Evolutionary conservation across 129 eudicot genomes (phyloP), one percentile per base, ranked within the genome.

Genomic region (Centrapalus pauciflorus): DNA sequence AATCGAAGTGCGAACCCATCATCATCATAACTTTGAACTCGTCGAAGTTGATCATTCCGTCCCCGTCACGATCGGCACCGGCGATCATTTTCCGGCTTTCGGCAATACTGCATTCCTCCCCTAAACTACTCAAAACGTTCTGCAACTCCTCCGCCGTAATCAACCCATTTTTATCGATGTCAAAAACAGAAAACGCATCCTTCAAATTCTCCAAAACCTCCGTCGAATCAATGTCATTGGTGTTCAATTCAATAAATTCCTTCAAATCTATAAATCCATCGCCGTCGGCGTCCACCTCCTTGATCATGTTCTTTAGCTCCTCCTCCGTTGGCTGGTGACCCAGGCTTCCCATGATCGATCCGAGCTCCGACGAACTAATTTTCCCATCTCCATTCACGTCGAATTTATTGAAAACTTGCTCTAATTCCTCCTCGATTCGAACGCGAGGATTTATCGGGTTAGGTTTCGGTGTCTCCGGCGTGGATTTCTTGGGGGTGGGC

Each of bases 1-100:
- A 59, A 63, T 88, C 88, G 10, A 80, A 76, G 1, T 79, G 75
- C 2, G 87, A 67, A 7, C 96, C 96, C 67, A 3, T 64, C 65
- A 69, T 82, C 96, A 89, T 89, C 96, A 89, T 89, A 37, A 78
- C 93, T 72, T 83, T 89, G 37, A 89, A 89, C 74, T 89, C 96
- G n/a, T 85, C 94, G 30, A 87, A 86, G 55, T 72, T 55, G 17
- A 86, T 83, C 70, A 69, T 71, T 0, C 94, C 94, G 23, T 82
- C 81, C 3, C 94, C 89, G 30, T 86, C 83, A 3, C 67, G 56
- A 46, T 86, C 94, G 11, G 85, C 94, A 2, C 94, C 94, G 23
- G 83, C 81, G 55, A 86, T 86, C 94, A 86, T 86, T 52, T 83
- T 83, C 61, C 38, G 59, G 61, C 94, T 80, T 16, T 86, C 89